Conservation (phyloP, 176 grass and related monocot genomes). For the Lolium rigidum region DNA sequence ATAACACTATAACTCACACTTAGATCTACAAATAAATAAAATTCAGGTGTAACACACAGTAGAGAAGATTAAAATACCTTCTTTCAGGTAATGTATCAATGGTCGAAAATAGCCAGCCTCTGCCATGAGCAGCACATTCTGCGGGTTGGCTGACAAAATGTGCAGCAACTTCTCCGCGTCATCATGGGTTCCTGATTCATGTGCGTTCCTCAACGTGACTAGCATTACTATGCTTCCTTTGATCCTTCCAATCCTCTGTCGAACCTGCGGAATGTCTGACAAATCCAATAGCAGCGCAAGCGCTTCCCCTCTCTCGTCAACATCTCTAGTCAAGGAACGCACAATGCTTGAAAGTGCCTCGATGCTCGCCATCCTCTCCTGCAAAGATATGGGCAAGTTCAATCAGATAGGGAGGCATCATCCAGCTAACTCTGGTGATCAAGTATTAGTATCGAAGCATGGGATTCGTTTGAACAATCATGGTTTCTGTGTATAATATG, state of each 20-base stretch:
- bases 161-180: slow-evolving; percentile 56
- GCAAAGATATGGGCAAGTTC: neutral
- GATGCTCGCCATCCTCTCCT: slow-evolving; percentile 75
- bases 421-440: too few relatives aligned
- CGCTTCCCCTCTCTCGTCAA: slow-evolving; percentile 63
- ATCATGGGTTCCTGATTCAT: slow-evolving; percentile 51
- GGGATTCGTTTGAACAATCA: neutral
- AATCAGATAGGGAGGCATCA: neutral
- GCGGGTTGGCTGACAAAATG: slow-evolving; percentile 65
- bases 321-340: slow-evolving; percentile 65
- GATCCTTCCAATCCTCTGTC: slow-evolving; percentile 82
- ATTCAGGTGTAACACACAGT: neutral
- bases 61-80: slow-evolving; percentile 53
- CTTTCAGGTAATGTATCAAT: slow-evolving; percentile 66
- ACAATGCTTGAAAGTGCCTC: slow-evolving; percentile 79
- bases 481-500: too few relatives aligned
- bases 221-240: slow-evolving; percentile 87
- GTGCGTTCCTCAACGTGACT: slow-evolving; percentile 64
- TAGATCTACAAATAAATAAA: neutral
- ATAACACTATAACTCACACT: neutral
- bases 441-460: too few relatives aligned
- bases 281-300: slow-evolving; percentile 69
- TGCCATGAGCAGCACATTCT: slow-evolving; percentile 91
- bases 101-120: slow-evolving; percentile 85
- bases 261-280: slow-evolving; percentile 58